A percentile compares a stretch with the other conserved stretches of the same genome.
phyloP scores from a whole-genome alignment of 345 rosid genomes.

The Eucalyptus viminalis region DNA sequence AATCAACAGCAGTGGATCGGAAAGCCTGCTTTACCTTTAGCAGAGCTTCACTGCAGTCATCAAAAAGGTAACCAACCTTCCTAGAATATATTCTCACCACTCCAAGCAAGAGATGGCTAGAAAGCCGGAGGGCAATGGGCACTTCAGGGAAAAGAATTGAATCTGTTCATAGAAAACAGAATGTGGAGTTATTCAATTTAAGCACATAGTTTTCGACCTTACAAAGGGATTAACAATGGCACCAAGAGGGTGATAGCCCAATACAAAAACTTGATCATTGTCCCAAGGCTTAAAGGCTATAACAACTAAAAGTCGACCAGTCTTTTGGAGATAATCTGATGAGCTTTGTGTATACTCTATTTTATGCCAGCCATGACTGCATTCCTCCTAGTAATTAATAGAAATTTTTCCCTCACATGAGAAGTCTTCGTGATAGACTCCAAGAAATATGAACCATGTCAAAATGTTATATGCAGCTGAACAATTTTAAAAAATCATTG shows the following conservation, averaged over 20 bases:
- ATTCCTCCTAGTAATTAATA: background rate
- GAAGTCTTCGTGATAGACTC: background rate
- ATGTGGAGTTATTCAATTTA: background rate
- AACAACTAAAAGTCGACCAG: background rate
- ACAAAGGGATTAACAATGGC: background rate
- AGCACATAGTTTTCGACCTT: background rate
- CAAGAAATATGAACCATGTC: background rate
- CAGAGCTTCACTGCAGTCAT: slow-evolving; percentile 99
- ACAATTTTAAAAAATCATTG: background rate
- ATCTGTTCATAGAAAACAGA: slow-evolving; percentile 37
- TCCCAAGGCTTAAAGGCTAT: background rate
- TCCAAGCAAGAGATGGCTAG: slow-evolving; percentile 98
- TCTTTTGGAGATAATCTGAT: background rate
- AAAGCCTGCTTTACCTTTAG: slow-evolving; percentile 98
- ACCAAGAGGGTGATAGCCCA: background rate
- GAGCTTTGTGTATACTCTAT: background rate
- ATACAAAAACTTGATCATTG: background rate
- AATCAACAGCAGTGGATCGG: slow-evolving; percentile 95
- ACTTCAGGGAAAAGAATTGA: slow-evolving; percentile 97
- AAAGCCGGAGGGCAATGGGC: slow-evolving; percentile 86
- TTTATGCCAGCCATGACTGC: background rate
- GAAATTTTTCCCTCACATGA: background rate
- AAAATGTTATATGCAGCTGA: background rate
- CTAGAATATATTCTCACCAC: slow-evolving; percentile 98
- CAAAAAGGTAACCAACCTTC: slow-evolving; percentile 97